Evolutionary conservation across 768 basidiomycete genomes (phyloP), one percentile per base, ranked within the genome.

Genomic region (Suillus paluster): DNA sequence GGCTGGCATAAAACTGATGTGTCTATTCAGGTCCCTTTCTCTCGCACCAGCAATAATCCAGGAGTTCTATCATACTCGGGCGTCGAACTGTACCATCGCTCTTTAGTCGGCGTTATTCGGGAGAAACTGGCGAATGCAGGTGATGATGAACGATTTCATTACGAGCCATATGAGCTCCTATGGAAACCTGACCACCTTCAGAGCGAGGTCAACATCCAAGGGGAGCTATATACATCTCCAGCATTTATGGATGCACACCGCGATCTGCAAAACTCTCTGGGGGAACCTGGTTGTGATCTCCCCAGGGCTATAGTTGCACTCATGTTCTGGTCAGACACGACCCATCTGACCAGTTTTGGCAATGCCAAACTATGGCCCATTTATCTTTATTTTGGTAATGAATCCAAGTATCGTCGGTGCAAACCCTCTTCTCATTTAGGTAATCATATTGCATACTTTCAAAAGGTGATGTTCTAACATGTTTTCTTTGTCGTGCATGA

Each of bases 321-420:
- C n/a, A 66, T 70, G 70, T 61, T 73, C 48, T 68, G 61, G 63
- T 73, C 68, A 0, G 71, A 73, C 27, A 17, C 65, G 1, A 76
- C 75, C 11, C 70, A 71, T 33, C 62, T 78, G 3, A 65, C 73
- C 2, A 46, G 64, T 10, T 79, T 77, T 64, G 72, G 77, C 1
- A 57, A 65, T 2, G 66, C 69, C 42, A 63, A 61, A 38, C 44
- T 72, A 2, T 72, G 71, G 71, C 70, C 69, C 9, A 25, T 68
- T 4, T 71, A 72, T 50, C 6, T 66, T 19, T 61, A 36, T 27
- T 65, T 68, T 60, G 70, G 68, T 30, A 30, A 30, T 30, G 30
- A 30, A 30, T 30, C 30, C 6, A 30, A 30, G 30, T 30, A 30
- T 30, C 4, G 23, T 8, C 61, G 68, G 3, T 50, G 63, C 19